Base-by-base conservation (phyloP, 83 land plant species). In the Thuja plicata region DNA sequence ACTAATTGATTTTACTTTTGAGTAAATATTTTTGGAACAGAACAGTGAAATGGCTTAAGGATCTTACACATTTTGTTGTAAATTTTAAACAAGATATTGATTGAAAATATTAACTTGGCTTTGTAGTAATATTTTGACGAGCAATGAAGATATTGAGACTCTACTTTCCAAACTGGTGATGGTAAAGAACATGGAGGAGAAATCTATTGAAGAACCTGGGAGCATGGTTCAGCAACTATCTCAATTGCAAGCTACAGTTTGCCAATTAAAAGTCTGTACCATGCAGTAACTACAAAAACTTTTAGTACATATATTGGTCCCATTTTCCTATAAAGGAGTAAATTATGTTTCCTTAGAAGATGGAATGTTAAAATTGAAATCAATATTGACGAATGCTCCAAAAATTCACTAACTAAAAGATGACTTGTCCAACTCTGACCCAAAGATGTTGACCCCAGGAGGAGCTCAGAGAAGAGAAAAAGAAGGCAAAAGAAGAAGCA, bases 401-500 rank as follows among this genome's bases (percentile, higher is more conserved):
- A 85, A 48, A 32, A 19, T 7, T 37, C 32, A 8, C 55, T 50
- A 70, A 17, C 17, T 89, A 52, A 27, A 71, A 30, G 40, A 70
- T 62, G 41, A 9, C 16, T 34, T 16, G 74, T 87, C 34, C 35
- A 32, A 54, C 3, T 30, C 83, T 30, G 86, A 34, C 73, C 50
- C 7, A 78, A 97, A 96, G 93, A 45, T 43, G 85, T 77, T 34
- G 32, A 15, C 74, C 45, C 12, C 86, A 97, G 98, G 94, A 93
- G 80, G 98, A 97, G 76, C 89, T 97, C 52, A 89, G 89, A 60
- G 95, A 87, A 84, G 96, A 96, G 88, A 96, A 93, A 88, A 89
- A 89, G 38, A 97, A 93, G 89, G 97, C 99, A 48, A 95, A 95
- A 87, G 99, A 97, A 86, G 98, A 97, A 91, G 95, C 97, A 81